Conservation (phyloP, 2,329 filamentous ascomycete species). For the Chalara sp. region DNA sequence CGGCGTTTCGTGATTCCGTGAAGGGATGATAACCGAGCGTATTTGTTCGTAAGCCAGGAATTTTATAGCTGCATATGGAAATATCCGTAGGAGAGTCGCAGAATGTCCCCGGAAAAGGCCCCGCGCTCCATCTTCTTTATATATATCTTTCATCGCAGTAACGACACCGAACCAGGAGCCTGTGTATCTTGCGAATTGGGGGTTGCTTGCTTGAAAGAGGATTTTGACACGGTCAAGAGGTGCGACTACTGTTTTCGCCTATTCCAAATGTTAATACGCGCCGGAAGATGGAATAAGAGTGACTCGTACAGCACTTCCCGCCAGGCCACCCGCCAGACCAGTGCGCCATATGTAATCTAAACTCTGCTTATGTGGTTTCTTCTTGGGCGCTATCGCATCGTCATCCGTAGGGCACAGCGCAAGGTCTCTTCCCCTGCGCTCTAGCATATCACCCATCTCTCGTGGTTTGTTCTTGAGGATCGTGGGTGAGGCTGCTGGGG, state of each 20-base stretch:
- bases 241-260: constrained; percentile 94
- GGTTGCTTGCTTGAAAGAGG: constrained; percentile 92
- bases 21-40: constrained; percentile 68
- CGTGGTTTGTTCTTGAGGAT: constrained; percentile 36
- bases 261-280: constrained; percentile 5
- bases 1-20: constrained; percentile 69
- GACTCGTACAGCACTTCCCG: constrained; percentile 73
- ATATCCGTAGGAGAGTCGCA: constrained; percentile 87
- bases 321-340: constrained; percentile 79
- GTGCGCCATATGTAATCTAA: constrained; percentile 79
- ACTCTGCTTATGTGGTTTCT: constrained; percentile 57
- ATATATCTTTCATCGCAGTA: constrained; percentile 80
- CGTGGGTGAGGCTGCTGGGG: constrained; percentile 34
- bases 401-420: constrained; percentile 44
- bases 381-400: constrained; percentile 40
- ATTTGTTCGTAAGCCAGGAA: constrained; percentile 98
- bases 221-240: constrained; percentile 98
- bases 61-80: constrained; percentile 96
- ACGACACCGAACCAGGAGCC: constrained; percentile 81
- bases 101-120: constrained; percentile 93
- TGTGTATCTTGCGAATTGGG: constrained; percentile 87
- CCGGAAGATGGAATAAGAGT: constrained; percentile 1
- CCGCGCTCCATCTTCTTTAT: constrained; percentile 60
- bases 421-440: constrained; percentile 25
- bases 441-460: constrained; percentile 27